These are phyloP conservation scores for Endocalyx cinctus DNA, from an alignment of 2,329 filamentous ascomycete species.

Conservation along the genomic window DNA sequence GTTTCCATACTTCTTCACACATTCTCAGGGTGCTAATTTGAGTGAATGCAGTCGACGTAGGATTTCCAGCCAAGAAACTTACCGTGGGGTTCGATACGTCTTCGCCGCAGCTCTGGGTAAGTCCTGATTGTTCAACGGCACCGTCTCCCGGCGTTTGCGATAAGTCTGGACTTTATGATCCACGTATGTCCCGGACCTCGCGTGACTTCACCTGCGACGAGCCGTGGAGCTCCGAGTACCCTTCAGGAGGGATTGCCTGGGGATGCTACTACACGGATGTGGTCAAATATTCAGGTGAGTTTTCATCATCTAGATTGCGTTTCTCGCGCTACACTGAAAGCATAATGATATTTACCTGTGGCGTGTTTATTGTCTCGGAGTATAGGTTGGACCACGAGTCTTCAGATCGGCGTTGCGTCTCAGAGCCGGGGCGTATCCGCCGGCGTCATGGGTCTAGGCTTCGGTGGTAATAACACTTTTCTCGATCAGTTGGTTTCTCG, in stretches of 20 bases:
- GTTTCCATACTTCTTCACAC: too few relatives aligned
- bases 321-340: too few relatives aligned
- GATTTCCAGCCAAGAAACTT: too few relatives aligned
- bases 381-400: neutral
- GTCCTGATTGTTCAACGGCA: slow-evolving; percentile 11
- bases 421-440: slow-evolving; percentile 8
- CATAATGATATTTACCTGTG: too few relatives aligned
- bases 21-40: too few relatives aligned
- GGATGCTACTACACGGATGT: neutral
- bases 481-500: slow-evolving; percentile 8
- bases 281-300: too few relatives aligned
- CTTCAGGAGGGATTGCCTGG: too few relatives aligned
- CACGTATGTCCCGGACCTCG: slow-evolving; percentile 7
- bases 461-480: slow-evolving; percentile 6
- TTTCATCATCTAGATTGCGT: too few relatives aligned
- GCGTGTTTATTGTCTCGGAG: neutral
- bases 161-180: slow-evolving; percentile 10
- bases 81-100: slow-evolving; percentile 12
- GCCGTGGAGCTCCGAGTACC: slow-evolving; percentile 6
- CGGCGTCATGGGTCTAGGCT: slow-evolving; percentile 14
- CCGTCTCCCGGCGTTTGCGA: slow-evolving; percentile 6
- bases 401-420: slow-evolving; percentile 10
- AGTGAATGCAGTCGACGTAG: too few relatives aligned
- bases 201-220: slow-evolving; percentile 2
- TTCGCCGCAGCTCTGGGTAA: slow-evolving; percentile 12